Evolutionary conservation across 1,284 basidiomycete species (phyloP), one percentile per base, ranked within the genome.

Genomic region (Puccinia brachypodii): DNA sequence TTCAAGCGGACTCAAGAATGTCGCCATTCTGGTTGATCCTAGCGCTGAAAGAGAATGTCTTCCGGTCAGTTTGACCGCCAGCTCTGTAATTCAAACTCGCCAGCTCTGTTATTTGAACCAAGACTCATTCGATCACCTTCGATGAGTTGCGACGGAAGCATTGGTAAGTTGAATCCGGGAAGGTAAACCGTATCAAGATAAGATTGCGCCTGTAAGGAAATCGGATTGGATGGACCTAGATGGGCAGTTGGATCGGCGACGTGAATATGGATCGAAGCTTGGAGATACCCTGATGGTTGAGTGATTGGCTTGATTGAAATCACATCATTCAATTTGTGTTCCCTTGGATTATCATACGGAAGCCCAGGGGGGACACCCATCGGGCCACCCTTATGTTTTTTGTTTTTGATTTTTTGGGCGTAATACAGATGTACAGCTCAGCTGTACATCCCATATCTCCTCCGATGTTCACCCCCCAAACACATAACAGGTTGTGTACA

Each of bases 261-360:
- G 85, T 99, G 96, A 25, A 93, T 89, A 85, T 98, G 96, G 16
- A 97, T 85, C 97, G 97, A 99, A 75, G 83, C 88, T 13, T 40
- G 33, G 33, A 83, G 83, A 33, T 47, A 16, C 2, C 36, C n/a
- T 11, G 83, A 25, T 0, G 74, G 40, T 3, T 76, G 64, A 13
- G 58, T 36, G 11, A 77, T 74, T 0, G 87, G 84, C 83, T 96
- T 93, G 69, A 98, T 86, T 0, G 95, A 96, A 47, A 99, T 85
- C 0, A 95, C 97, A 86, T 99, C 97, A 85, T 99, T 97, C 38
- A 99, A 89, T 86, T 99, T 97, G 84, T 92, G 88, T 0, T 97
- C 96, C 6, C 85, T 86, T 0, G 89, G 85, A 84, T 95, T 94
- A 86, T 99, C 97, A 79, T n/a, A n/a, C n/a, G n/a, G n/a, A n/a